A percentile compares a stretch with the other conserved stretches of the same genome.
These are phyloP conservation scores for Talaromyces sp. DNA, from an alignment of 2,329 filamentous ascomycete genomes.

Conservation along the genomic window DNA sequence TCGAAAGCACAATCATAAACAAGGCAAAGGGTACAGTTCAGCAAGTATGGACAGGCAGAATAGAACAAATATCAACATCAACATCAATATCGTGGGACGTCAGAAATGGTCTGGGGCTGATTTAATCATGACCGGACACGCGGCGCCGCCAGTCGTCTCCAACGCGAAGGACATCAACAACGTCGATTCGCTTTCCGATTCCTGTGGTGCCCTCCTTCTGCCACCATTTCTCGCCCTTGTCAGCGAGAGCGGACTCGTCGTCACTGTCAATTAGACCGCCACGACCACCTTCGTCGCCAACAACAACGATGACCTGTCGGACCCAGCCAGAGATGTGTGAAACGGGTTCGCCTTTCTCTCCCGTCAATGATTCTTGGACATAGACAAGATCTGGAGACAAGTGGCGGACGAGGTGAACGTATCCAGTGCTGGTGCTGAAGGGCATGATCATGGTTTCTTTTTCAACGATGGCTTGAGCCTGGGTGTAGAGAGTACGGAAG, in stretches of 20 bases:
- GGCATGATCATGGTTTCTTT: constrained; percentile 85
- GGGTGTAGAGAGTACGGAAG: constrained; percentile 78
- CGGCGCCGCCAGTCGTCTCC: constrained; percentile 86
- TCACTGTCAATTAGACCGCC: constrained; percentile 84
- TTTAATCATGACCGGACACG: constrained; percentile 65
- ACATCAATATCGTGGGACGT: constrained; percentile 21
- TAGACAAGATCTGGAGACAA: constrained; percentile 85
- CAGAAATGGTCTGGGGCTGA: not conserved
- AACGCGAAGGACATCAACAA: constrained; percentile 80
- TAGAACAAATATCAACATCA: constrained; percentile 27
- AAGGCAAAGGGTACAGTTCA: constrained; percentile 9
- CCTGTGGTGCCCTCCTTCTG: constrained; percentile 79
- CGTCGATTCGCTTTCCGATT: constrained; percentile 80
- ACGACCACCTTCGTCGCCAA: constrained; percentile 60
- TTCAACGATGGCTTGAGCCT: constrained; percentile 78
- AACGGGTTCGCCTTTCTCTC: constrained; percentile 72
- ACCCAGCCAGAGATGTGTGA: constrained; percentile 68
- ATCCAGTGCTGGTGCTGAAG: constrained; percentile 80
- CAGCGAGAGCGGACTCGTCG: constrained; percentile 49
- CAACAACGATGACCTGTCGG: constrained; percentile 61
- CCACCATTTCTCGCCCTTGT: constrained; percentile 53
- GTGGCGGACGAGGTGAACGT: constrained; percentile 84
- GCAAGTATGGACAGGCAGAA: constrained; percentile 26
- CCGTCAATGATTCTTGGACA: constrained; percentile 80
- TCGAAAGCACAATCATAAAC: constrained; percentile 29